Percentiles rank a stretch among this genome's conserved stretches.
Conservation (phyloP, 768 basidiomycete genomes). For the Leccinum variicolor region DNA sequence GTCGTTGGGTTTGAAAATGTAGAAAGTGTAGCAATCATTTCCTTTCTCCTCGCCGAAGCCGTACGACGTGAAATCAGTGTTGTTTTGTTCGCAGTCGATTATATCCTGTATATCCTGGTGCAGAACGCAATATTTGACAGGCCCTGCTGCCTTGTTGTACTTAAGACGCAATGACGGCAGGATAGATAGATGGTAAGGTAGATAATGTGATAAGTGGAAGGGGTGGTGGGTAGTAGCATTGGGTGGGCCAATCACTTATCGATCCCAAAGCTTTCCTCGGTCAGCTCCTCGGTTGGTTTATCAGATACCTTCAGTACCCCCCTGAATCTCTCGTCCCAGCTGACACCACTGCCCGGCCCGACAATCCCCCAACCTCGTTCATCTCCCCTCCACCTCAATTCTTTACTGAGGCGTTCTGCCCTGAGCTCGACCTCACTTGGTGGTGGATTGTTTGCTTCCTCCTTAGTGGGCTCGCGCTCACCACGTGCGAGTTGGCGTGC, state of each 20-base stretch:
- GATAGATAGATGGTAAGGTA: background rate
- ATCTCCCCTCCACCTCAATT: constrained; percentile 80
- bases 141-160: background rate
- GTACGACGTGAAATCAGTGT: background rate
- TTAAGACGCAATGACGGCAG: background rate
- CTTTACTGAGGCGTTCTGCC: constrained; percentile 86
- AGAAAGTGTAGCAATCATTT: background rate
- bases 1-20: background rate
- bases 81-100: background rate
- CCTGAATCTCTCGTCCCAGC: constrained; percentile 76
- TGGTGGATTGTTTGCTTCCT: constrained; percentile 74
- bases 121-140: background rate
- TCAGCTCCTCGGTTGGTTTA: constrained; percentile 30
- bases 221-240: background rate
- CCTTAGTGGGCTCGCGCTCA: constrained; percentile 80
- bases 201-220: background rate
- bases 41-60: background rate
- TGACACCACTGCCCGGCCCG: constrained; percentile 54
- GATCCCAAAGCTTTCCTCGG: background rate
- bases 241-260: background rate
- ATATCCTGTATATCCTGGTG: background rate
- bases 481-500: constrained; percentile 77
- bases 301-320: constrained; percentile 60
- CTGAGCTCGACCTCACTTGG: constrained; percentile 86
- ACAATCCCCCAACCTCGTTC: constrained; percentile 78